phyloP scores from a whole-genome alignment of 495 filamentous ascomycete species.

The Xylaria curta region DNA sequence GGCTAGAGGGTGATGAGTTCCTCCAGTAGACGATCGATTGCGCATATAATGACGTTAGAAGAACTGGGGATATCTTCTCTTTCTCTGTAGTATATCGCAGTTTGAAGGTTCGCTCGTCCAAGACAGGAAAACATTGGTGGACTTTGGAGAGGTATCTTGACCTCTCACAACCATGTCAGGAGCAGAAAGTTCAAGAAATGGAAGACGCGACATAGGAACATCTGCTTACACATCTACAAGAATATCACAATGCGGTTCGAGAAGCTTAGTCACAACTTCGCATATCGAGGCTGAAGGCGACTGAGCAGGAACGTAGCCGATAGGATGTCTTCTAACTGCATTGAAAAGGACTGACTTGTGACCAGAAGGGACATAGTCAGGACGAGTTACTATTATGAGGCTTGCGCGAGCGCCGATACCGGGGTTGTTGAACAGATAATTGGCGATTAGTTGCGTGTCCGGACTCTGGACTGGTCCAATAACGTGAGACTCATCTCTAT shows the following conservation, averaged over 20 bases:
- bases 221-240: constrained; percentile 8
- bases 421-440: constrained; percentile 1
- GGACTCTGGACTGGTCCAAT: constrained; percentile 3
- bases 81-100: not conserved
- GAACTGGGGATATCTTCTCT: not conserved
- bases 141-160: constrained; percentile 4
- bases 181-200: not conserved
- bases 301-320: not conserved
- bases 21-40: constrained; percentile 1
- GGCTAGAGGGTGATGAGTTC: not conserved
- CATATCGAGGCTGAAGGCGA: not conserved
- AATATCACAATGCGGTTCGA: not conserved
- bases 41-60: not conserved
- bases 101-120: constrained; percentile 9
- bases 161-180: not conserved
- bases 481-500: not conserved
- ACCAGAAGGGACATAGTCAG: not conserved
- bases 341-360: not conserved
- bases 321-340: constrained; percentile 1
- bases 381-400: not conserved
- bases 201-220: not conserved
- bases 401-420: not conserved
- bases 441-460: not conserved
- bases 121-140: not conserved
- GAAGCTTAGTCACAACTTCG: constrained; percentile 3